Percentiles rank a stretch among this genome's conserved stretches.
Conservation (phyloP, 148 eudicot genomes). For the Nepenthes gracilis region DNA sequence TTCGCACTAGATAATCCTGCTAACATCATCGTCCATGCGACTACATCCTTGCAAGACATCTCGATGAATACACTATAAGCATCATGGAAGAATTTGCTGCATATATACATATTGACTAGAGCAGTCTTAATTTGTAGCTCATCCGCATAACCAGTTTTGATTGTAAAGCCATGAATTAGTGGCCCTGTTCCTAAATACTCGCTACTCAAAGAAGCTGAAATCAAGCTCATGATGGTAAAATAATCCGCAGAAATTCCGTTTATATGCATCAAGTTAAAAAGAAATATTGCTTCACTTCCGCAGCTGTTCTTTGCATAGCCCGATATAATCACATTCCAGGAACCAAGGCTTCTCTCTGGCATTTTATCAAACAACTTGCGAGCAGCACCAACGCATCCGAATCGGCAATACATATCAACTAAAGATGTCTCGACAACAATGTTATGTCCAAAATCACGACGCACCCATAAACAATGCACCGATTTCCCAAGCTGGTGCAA, state of each 20-base stretch:
- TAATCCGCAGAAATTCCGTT: conserved; percentile 22
- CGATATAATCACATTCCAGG: conserved; percentile 48
- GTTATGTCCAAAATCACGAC: conserved; percentile 18
- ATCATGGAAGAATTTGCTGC: conserved; percentile 18
- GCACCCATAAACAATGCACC: conserved; percentile 40
- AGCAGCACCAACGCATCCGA: conserved; percentile 27
- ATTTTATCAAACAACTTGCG: conserved; percentile 35
- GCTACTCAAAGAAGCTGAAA: conserved; percentile 17
- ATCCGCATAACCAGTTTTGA: conserved; percentile 24
- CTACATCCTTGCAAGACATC: conserved; percentile 33
- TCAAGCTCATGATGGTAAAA: conserved; percentile 33
- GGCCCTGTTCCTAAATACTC: conserved; percentile 11
- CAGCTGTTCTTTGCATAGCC: conserved; percentile 29
- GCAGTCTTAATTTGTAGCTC: conserved; percentile 30
- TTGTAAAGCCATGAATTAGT: conserved; percentile 20
- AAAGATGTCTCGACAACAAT: conserved; percentile 37
- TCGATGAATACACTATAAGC: conserved; percentile 35
- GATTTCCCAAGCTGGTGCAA: conserved; percentile 24
- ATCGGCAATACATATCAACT: conserved; percentile 35
- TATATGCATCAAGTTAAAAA: conserved; percentile 29
- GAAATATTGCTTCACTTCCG: conserved; percentile 19
- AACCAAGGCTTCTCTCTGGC: conserved; percentile 31
- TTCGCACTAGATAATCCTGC: conserved; percentile 29
- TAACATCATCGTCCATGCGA: conserved; percentile 51
- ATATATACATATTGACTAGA: conserved; percentile 35